Evolutionary conservation across 148 eudicot genomes (phyloP).

Genomic region (Chenopodium berlandieri): DNA sequence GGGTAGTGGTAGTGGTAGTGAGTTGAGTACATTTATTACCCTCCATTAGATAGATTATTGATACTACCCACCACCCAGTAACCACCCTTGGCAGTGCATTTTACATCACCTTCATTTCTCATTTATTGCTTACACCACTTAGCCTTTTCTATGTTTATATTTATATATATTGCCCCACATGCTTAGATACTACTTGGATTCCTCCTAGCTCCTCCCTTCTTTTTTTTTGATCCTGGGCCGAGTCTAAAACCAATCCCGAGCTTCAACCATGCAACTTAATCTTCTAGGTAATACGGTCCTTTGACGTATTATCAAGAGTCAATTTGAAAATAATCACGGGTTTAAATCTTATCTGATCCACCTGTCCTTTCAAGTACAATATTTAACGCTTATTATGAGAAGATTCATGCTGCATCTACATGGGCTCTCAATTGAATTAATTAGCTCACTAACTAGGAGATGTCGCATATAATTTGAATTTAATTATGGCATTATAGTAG

Average conservation of each 20-base stretch:
- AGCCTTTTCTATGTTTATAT: neutral
- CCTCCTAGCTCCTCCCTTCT: neutral
- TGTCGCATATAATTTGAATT: no score
- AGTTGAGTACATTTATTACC: constrained; percentile 8
- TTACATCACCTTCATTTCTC: neutral
- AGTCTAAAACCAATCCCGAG: neutral
- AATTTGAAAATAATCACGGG: no score
- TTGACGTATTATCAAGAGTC: no score
- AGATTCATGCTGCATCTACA: no score
- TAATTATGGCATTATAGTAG: no score
- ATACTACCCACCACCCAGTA: constrained; percentile 13
- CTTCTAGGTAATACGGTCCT: no score
- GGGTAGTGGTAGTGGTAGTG: neutral
- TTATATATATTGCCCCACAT: neutral
- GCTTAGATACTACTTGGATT: neutral
- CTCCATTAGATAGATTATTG: neutral
- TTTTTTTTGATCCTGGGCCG: neutral
- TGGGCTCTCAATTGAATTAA: no score
- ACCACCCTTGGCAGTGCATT: constrained; percentile 9
- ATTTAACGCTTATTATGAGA: no score
- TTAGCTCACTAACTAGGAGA: no score
- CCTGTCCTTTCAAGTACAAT: no score
- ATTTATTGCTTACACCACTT: constrained; percentile 12
- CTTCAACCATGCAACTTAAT: no score
- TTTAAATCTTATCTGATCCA: no score